phyloP scores from a whole-genome alignment of 176 grass and related monocot genomes.

The Thalia dealbata region DNA sequence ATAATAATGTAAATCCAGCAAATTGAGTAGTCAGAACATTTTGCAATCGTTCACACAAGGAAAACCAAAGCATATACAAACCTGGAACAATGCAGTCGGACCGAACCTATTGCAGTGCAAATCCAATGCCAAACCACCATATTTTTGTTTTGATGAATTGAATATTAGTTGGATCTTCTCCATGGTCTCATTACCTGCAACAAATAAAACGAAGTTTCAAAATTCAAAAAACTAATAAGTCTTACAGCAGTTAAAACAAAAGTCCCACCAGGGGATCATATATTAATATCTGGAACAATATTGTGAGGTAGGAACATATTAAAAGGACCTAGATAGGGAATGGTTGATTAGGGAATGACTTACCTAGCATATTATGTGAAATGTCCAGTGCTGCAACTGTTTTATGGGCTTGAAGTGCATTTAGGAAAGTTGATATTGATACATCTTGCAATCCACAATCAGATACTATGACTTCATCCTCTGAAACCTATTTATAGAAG shows the following conservation, averaged over 20 bases:
- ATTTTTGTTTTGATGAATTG: constrained; percentile 73
- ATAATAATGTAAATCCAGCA: neutral
- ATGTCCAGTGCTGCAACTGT: constrained; percentile 80
- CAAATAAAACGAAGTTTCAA: constrained; percentile 16
- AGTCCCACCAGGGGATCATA: neutral
- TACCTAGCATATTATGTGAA: constrained; percentile 96
- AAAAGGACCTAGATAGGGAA: neutral
- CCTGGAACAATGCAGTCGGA: constrained; percentile 97
- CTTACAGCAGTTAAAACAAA: neutral
- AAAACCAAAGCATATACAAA: constrained; percentile 6
- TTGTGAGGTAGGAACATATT: neutral
- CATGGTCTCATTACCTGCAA: constrained; percentile 79
- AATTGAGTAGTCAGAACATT: neutral
- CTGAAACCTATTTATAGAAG: constrained; percentile 59
- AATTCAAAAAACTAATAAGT: neutral
- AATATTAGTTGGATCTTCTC: constrained; percentile 93
- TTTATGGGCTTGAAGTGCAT: constrained; percentile 76
- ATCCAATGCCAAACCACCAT: constrained; percentile 87
- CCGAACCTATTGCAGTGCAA: constrained; percentile 90
- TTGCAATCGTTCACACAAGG: constrained; percentile 1
- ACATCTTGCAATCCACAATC: constrained; percentile 81
- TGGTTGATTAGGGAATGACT: neutral
- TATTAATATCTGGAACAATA: neutral
- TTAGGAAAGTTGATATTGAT: constrained; percentile 59
- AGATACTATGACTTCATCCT: constrained; percentile 90